Evolutionary conservation across 257 asterid species (phyloP).

Genomic region (Leptodermis oblonga): DNA sequence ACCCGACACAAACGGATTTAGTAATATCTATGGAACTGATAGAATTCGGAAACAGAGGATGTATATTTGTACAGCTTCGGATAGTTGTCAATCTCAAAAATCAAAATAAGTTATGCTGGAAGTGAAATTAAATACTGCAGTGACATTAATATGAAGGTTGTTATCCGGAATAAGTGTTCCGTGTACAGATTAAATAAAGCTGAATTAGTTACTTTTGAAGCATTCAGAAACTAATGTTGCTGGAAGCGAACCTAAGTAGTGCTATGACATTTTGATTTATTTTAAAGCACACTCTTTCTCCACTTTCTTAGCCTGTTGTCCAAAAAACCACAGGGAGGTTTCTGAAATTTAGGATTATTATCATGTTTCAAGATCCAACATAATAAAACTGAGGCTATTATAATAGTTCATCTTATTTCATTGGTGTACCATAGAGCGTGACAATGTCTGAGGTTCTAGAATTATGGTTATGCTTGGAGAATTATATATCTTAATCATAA

Average conservation of each 20-base stretch:
- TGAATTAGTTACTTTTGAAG: neutral
- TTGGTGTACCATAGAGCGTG: neutral
- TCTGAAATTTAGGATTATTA: neutral
- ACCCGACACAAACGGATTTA: no score
- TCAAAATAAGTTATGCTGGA: neutral
- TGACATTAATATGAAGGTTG: neutral
- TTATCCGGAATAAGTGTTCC: neutral
- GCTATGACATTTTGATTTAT: neutral
- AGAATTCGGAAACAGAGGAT: no score
- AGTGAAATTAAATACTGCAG: neutral
- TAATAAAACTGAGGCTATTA: neutral
- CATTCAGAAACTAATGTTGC: neutral
- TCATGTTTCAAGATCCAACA: neutral
- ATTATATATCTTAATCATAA: neutral
- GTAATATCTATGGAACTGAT: no score
- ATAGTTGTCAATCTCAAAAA: no score
- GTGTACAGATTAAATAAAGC: no score
- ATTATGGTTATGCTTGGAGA: neutral
- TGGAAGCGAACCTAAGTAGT: neutral
- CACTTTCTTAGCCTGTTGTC: neutral
- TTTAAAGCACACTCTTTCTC: neutral
- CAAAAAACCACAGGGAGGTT: neutral
- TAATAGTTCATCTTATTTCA: neutral
- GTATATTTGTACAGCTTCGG: no score
- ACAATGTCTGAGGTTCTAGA: neutral